Base-by-base conservation (phyloP, 805 yeast genomes). In the Candida tammaniensis region DNA sequence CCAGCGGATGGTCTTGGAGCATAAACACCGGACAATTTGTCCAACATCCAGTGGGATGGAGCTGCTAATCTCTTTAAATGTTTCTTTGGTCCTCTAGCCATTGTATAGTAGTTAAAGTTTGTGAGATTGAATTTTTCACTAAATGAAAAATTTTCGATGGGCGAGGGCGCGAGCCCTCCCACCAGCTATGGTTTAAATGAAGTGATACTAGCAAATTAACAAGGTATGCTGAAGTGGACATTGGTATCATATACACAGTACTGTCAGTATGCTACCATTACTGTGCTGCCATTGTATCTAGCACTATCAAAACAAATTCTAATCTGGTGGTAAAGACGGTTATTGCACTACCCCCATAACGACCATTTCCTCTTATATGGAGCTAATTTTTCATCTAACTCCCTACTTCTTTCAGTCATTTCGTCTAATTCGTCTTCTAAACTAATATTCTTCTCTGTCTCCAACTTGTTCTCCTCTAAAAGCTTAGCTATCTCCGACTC, bases 1-100 rank as follows among this genome's bases (percentile, higher is more conserved):
- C 98, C 98, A 59, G 95, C 83, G 51, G 97, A 88, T 68, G 98
- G 96, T 79, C 98, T 88, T 78, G 98, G 98, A 52, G 98, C 98
- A 72, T 93, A 93, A 66, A 86, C 79, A 71, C 99, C 99, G 68
- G 97, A 86, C 78, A 93, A 80, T 79, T 93, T 93, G 94, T 94
- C 98, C 80, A 93, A 86, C 94, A 93, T 86, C 98, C 98, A 93
- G 84, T 93, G 98, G 80, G 89, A 84, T 81, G 99, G 99, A 72
- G 98, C 98, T 72, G 98, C 96, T 76, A 91, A 84, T 84, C 98
- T 88, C 83, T 91, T 89, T 73, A 89, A 83, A 74, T 91, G 97
- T 82, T 91, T 89, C 89, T 88, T 87, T 84, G 41, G 41, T 18
- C 41, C 41, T 38, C 41, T 38, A 25, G 41, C 38, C 41, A 38